phyloP scores from a whole-genome alignment of 192 early-diverging fungal genomes.

The Gamsiella multidivaricata region DNA sequence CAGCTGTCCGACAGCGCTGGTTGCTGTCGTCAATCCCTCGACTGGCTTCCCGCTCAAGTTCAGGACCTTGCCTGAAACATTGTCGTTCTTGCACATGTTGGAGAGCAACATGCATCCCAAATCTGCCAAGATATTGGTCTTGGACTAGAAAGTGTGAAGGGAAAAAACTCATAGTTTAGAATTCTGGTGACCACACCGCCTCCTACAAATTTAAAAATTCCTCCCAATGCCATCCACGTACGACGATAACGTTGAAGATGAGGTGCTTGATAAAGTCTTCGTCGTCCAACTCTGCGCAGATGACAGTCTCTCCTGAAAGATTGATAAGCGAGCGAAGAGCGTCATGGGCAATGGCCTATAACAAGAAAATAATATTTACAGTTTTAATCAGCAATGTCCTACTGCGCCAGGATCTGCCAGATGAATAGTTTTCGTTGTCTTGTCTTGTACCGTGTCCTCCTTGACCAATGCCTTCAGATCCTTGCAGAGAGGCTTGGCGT shows the following conservation, averaged over 20 bases:
- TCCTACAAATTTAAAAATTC: neutral
- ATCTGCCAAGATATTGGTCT: conserved; percentile 75
- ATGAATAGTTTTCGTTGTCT: too few species aligned
- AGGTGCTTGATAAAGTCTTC: conserved; percentile 78
- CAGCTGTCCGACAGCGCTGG: conserved; percentile 80
- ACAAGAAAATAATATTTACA: neutral
- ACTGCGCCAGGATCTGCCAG: conserved; percentile 2
- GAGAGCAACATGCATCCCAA: conserved; percentile 91
- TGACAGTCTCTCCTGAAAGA: conserved; percentile 72
- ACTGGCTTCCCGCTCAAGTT: conserved; percentile 44
- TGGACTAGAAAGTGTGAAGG: conserved; percentile 11
- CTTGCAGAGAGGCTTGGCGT: conserved; percentile 69
- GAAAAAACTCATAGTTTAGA: conserved; percentile 4
- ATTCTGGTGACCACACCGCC: neutral
- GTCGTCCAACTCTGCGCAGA: conserved; percentile 75
- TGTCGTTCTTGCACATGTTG: conserved; percentile 84
- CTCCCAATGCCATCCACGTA: conserved; percentile 31
- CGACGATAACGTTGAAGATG: conserved; percentile 72
- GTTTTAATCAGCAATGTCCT: neutral
- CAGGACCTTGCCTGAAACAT: conserved; percentile 68
- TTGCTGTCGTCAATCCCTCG: conserved; percentile 56
- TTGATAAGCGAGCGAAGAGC: conserved; percentile 87
- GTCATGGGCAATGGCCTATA: conserved; percentile 84
- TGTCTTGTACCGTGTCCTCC: conserved; percentile 71
- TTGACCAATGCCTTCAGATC: conserved; percentile 75